These are phyloP conservation scores for Alternaria solani DNA, from an alignment of 2,329 filamentous ascomycete genomes.

Conservation along the genomic window DNA sequence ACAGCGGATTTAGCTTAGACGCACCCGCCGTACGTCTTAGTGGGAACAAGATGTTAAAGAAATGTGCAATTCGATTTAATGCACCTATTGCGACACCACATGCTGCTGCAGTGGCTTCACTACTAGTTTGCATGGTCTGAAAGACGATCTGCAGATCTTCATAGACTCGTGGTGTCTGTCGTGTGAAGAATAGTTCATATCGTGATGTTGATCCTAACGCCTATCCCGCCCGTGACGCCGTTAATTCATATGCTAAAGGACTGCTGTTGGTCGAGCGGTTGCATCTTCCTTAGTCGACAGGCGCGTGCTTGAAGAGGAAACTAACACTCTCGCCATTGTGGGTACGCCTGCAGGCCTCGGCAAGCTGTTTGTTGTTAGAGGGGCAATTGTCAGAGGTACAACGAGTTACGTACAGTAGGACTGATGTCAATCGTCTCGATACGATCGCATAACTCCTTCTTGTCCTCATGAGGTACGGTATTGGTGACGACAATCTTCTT, in stretches of 20 bases:
- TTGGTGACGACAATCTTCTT: slow-evolving; percentile 88
- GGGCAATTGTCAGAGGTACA: not conserved
- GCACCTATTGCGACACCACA: slow-evolving; percentile 24
- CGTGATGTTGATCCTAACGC: slow-evolving; percentile 17
- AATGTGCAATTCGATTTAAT: slow-evolving; percentile 24
- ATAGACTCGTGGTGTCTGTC: slow-evolving; percentile 9
- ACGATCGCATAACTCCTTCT: slow-evolving; percentile 78
- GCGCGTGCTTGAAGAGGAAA: slow-evolving; percentile 74
- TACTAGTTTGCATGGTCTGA: slow-evolving; percentile 14
- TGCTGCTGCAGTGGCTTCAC: slow-evolving; percentile 27
- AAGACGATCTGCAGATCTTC: slow-evolving; percentile 18
- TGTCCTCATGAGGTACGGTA: slow-evolving; percentile 82
- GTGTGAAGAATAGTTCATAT: slow-evolving; percentile 3
- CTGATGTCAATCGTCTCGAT: slow-evolving; percentile 93
- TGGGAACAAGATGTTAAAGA: slow-evolving; percentile 15
- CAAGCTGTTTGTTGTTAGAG: slow-evolving; percentile 57
- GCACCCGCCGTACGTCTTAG: slow-evolving; percentile 22
- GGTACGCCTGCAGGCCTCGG: slow-evolving; percentile 75
- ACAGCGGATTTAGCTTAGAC: slow-evolving; percentile 28
- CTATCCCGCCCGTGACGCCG: slow-evolving; percentile 26
- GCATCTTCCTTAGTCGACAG: slow-evolving; percentile 51
- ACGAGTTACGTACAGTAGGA: slow-evolving; percentile 65
- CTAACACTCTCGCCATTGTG: slow-evolving; percentile 75
- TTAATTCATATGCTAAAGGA: slow-evolving; percentile 15
- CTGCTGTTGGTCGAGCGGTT: slow-evolving; percentile 15